Conservation (phyloP, 768 basidiomycete species). For the Amanita fuliginea region DNA sequence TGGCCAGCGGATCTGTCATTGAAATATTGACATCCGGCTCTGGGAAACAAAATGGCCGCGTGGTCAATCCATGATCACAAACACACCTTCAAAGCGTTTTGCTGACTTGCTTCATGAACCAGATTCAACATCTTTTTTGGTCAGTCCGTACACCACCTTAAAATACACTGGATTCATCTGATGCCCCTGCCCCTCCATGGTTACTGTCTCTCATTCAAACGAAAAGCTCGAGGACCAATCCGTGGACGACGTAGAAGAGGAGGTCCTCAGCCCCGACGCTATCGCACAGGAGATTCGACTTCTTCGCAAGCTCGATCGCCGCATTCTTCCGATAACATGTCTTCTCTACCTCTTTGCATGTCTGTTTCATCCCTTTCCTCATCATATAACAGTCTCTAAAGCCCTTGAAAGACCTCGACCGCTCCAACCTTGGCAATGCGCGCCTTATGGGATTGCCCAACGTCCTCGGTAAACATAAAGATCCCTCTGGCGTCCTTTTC, state of each 20-base stretch:
- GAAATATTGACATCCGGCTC: too few relatives aligned
- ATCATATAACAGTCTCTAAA: not conserved
- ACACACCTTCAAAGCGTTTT: not conserved
- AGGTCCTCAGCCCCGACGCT: conserved; percentile 4
- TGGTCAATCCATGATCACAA: too few relatives aligned
- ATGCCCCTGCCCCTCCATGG: not conserved
- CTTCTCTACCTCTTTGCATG: conserved; percentile 72
- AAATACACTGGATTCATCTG: not conserved
- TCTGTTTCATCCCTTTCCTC: conserved; percentile 21
- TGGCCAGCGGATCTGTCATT: too few relatives aligned
- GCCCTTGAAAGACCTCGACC: conserved; percentile 44
- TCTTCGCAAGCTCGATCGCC: conserved; percentile 51
- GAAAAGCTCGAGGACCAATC: conserved; percentile 20
- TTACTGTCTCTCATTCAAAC: conserved; percentile 6
- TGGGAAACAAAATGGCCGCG: too few relatives aligned
- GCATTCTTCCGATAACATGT: conserved; percentile 64
- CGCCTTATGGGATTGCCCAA: conserved; percentile 65
- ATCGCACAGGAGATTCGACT: conserved; percentile 37
- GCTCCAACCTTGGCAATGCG: conserved; percentile 74
- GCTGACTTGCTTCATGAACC: conserved; percentile 1
- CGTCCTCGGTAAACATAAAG: conserved; percentile 40
- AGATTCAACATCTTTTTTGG: conserved; percentile 14
- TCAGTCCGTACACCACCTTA: conserved; percentile 12
- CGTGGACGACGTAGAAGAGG: conserved; percentile 7
- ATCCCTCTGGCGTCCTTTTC: conserved; percentile 56